Evolutionary conservation across 495 filamentous ascomycete genomes (phyloP).

Genomic region (Collariella sp.): DNA sequence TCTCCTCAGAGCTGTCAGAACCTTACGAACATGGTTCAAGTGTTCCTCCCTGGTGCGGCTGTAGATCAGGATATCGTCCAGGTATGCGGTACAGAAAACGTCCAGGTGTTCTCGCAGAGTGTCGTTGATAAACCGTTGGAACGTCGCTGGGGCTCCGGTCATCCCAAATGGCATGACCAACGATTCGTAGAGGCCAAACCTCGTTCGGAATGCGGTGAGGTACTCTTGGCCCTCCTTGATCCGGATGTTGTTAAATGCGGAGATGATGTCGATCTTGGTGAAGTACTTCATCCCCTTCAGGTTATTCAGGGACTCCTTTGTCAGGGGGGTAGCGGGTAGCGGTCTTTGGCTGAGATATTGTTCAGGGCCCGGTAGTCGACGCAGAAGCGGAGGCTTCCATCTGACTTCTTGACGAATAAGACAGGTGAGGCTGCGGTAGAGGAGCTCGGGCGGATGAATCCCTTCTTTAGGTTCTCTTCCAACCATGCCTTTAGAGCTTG

Average conservation of each 20-base stretch:
- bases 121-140: not conserved
- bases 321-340: constrained; percentile 36
- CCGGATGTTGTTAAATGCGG: not conserved
- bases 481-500: no score
- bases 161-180: not conserved
- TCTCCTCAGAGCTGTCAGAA: not conserved
- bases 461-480: no score
- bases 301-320: constrained; percentile 31
- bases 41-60: not conserved
- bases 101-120: constrained; percentile 14
- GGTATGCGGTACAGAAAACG: constrained; percentile 8
- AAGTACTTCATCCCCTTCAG: constrained; percentile 1
- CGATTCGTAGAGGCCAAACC: not conserved
- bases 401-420: constrained; percentile 30
- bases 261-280: not conserved
- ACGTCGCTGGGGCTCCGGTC: not conserved
- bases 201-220: not conserved
- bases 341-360: constrained; percentile 33
- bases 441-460: no score
- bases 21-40: not conserved
- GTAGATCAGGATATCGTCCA: constrained; percentile 9
- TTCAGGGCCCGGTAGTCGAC: constrained; percentile 42
- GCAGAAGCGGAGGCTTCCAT: constrained; percentile 33
- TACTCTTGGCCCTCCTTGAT: not conserved
- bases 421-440: no score